Base-by-base conservation (phyloP, 2,329 filamentous ascomycete genomes). In the Bipolaris gigantea region DNA sequence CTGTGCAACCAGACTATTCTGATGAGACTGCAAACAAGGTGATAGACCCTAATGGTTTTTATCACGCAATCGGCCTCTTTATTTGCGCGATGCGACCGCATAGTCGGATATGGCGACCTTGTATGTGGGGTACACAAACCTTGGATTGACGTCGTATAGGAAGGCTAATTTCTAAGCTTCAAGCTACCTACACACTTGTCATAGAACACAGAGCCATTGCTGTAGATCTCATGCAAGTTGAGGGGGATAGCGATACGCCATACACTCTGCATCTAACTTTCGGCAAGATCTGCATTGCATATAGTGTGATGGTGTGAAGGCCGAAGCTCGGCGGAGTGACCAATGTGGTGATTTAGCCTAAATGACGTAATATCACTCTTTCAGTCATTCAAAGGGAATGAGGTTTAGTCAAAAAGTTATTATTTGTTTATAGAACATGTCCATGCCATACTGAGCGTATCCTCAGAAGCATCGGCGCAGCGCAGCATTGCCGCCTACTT, bases 401-500 rank as follows among this genome's bases (percentile, higher is more conserved):
- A 10, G 27, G 27, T 11, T 11, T 30, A 10, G 13, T 21, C 38
- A 40, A 39, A 8, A 23, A 52, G 48, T 42, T 38, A 55, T 55
- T 52, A 38, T 48, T 52, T 47, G 25, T 59, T 54, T 53, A 39
- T 53, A 38, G 36, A 40, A 54, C 45, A 36, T 53, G 39, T 59
- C 51, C 44, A 41, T 46, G 34, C 50, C 48, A 50, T 60, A 63
- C 61, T 59, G 45, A 58, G 63, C 53, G 62, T 53, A 45, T 40
- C 45, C 38, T 56, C 34, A 33, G 44, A 39, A 48, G 34, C 34
- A 48, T 52, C 15, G 19, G 41, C 33, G 43, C 43, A 23, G 30
- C 21, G 36, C 36, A 41, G 36, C 23, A 27, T 18, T 16, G 23
- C 30, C 45, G 38, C 25, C 55, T 83, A 90, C 82, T 90, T 90